These are phyloP conservation scores for Cryphonectria naterciae DNA, from an alignment of 2,329 filamentous ascomycete genomes.

Conservation along the genomic window DNA sequence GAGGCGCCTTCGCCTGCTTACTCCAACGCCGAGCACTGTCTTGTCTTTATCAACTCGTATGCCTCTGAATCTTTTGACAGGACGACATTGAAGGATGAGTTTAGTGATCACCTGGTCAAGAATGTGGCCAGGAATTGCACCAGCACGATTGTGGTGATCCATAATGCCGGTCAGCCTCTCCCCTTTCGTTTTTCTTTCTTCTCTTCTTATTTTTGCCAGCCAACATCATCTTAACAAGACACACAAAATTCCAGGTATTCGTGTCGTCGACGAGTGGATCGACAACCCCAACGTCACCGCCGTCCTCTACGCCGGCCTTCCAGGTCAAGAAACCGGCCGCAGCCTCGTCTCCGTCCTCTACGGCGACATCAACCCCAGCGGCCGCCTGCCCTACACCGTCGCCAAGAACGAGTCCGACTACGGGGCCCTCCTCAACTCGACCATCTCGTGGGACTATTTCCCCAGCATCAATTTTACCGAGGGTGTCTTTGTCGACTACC, in stretches of 20 bases:
- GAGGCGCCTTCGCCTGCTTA: slow-evolving; percentile 26
- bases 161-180: slow-evolving; percentile 58
- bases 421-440: slow-evolving; percentile 47
- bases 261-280: slow-evolving; percentile 64
- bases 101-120: slow-evolving; percentile 60
- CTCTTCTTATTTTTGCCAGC: background rate
- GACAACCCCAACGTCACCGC: slow-evolving; percentile 68
- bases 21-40: slow-evolving; percentile 47
- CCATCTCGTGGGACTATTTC: slow-evolving; percentile 51
- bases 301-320: slow-evolving; percentile 65
- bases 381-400: slow-evolving; percentile 65
- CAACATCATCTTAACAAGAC: no score
- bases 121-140: slow-evolving; percentile 62
- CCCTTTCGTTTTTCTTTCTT: background rate
- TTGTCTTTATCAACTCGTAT: slow-evolving; percentile 70
- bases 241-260: slow-evolving; percentile 36
- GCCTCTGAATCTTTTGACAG: slow-evolving; percentile 74
- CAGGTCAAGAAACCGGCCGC: slow-evolving; percentile 64
- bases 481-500: slow-evolving; percentile 58
- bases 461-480: slow-evolving; percentile 57
- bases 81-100: slow-evolving; percentile 66
- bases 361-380: slow-evolving; percentile 59
- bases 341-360: slow-evolving; percentile 61
- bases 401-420: slow-evolving; percentile 57
- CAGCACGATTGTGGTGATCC: slow-evolving; percentile 67